A percentile compares a stretch with the other conserved stretches of the same genome.
phyloP scores from a whole-genome alignment of 495 filamentous ascomycete species.

The Melanomma pulvis-pyrius region DNA sequence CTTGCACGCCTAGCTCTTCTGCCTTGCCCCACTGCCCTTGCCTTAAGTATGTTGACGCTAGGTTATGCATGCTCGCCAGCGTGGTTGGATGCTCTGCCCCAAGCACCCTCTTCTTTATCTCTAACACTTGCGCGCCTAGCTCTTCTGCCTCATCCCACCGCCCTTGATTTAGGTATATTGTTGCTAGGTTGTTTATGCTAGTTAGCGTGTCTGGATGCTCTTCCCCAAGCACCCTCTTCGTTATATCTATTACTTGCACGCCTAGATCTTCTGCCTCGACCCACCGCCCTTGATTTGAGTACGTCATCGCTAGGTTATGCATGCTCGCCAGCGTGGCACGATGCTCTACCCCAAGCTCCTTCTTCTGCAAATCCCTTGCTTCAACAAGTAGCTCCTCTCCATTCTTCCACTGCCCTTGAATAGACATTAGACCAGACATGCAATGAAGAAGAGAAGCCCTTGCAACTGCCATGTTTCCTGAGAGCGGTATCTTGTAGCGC shows the following conservation, averaged over 20 bases:
- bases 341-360: background rate
- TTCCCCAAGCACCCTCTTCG: background rate
- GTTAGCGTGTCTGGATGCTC: slow-evolving; percentile 12
- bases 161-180: background rate
- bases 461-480: too few species aligned
- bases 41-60: background rate
- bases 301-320: background rate
- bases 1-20: background rate
- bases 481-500: too few species aligned
- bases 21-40: background rate
- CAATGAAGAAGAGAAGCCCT: too few species aligned
- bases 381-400: background rate
- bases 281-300: background rate
- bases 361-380: background rate
- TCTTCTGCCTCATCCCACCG: background rate
- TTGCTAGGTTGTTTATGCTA: background rate
- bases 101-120: background rate
- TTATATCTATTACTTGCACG: background rate
- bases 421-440: background rate
- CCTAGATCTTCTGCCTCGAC: background rate
- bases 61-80: background rate
- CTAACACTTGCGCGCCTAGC: background rate
- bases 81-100: background rate
- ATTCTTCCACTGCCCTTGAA: background rate
- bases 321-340: background rate